phyloP scores from a whole-genome alignment of 2,329 filamentous ascomycete genomes.

The Myriosclerotinia curreyana region DNA sequence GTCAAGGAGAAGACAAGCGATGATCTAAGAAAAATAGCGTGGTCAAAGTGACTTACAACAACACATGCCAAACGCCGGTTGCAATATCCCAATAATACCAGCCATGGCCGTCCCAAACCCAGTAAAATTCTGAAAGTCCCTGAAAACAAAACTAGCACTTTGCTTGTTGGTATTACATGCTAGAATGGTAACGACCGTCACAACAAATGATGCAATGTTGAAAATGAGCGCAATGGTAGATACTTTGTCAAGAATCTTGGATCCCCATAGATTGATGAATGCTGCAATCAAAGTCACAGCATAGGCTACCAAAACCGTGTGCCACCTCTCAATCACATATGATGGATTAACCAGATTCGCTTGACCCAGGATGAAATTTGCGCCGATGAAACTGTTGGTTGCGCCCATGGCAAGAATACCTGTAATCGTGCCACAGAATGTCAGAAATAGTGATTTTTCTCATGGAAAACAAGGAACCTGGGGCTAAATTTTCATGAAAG shows the following conservation, averaged over 20 bases:
- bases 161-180: slow-evolving; percentile 54
- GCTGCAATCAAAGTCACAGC: slow-evolving; percentile 46
- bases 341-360: slow-evolving; percentile 51
- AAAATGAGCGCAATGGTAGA: slow-evolving; percentile 50
- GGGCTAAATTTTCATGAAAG: slow-evolving; percentile 4
- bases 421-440: slow-evolving; percentile 22
- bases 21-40: not conserved
- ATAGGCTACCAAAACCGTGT: slow-evolving; percentile 53
- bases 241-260: slow-evolving; percentile 51
- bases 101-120: slow-evolving; percentile 51
- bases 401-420: slow-evolving; percentile 50
- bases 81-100: slow-evolving; percentile 52
- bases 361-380: slow-evolving; percentile 55
- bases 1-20: not conserved
- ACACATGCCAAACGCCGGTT: slow-evolving; percentile 55
- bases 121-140: slow-evolving; percentile 52
- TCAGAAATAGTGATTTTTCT: slow-evolving; percentile 12
- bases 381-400: slow-evolving; percentile 52
- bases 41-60: slow-evolving; percentile 39
- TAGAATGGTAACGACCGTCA: slow-evolving; percentile 51
- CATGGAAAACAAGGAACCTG: not conserved
- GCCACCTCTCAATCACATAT: slow-evolving; percentile 55
- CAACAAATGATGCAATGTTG: slow-evolving; percentile 53
- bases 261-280: slow-evolving; percentile 49
- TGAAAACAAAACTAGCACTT: slow-evolving; percentile 53